phyloP scores from a whole-genome alignment of 192 early-diverging fungal species.

The Phlyctochytrium planicorne region DNA sequence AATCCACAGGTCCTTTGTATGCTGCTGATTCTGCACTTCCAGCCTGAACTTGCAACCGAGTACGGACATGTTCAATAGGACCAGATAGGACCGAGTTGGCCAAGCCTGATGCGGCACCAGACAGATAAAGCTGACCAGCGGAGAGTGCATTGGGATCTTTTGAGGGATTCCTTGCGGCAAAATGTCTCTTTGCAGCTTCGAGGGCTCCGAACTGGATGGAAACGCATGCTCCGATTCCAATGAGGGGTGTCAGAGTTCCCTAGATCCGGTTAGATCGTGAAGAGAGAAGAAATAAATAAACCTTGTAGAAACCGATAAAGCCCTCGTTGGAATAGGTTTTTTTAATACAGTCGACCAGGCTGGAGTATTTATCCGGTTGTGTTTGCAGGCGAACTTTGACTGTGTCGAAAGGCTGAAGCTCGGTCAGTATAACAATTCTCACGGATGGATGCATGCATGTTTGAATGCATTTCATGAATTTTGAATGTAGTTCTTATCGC shows the following conservation, averaged over 20 bases:
- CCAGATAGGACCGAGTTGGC: conserved; percentile 86
- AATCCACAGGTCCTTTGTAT: conserved; percentile 76
- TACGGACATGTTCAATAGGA: conserved; percentile 96
- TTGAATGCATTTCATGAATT: background rate
- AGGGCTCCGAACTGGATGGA: conserved; percentile 95
- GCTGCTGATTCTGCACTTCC: conserved; percentile 20
- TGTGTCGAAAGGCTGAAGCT: conserved; percentile 43
- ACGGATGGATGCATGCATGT: background rate
- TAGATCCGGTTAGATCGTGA: conserved; percentile 11
- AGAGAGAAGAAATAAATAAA: conserved; percentile 20
- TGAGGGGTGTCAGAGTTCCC: conserved; percentile 89
- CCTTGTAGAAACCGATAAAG: conserved; percentile 79
- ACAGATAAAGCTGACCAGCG: conserved; percentile 78
- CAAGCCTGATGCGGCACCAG: conserved; percentile 82
- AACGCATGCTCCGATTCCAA: conserved; percentile 90
- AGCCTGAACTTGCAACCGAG: conserved; percentile 91
- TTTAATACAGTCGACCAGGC: conserved; percentile 84
- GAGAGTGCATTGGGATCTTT: conserved; percentile 50
- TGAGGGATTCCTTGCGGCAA: conserved; percentile 53
- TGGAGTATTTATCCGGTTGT: conserved; percentile 77
- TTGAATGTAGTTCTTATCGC: background rate
- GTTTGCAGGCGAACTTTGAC: conserved; percentile 84
- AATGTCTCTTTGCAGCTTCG: conserved; percentile 83
- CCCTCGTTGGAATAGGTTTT: conserved; percentile 84
- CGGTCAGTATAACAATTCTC: conserved; percentile 10